A percentile compares a stretch with the other conserved stretches of the same genome.
Conservation (phyloP, 2,329 filamentous ascomycete species). For the Hypoxylon sp. region DNA sequence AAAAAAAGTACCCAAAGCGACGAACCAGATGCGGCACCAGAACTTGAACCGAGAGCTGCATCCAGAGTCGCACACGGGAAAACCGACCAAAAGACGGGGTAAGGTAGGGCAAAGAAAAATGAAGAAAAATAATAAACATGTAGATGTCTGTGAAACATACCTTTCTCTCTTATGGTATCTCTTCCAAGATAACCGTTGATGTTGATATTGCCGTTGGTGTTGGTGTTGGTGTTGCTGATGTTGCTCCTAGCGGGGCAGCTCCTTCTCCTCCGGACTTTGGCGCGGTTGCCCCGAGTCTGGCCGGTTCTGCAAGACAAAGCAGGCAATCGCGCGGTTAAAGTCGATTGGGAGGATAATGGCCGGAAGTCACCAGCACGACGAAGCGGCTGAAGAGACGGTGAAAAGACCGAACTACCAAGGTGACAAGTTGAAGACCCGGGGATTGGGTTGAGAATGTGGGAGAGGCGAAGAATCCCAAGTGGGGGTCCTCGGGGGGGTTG, state of each 20-base stretch:
- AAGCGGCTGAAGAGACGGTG: constrained; percentile 34
- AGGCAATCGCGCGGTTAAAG: constrained; percentile 29
- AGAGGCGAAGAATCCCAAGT: constrained; percentile 23
- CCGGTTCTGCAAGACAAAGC: constrained; percentile 12
- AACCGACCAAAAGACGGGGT: constrained; percentile 10
- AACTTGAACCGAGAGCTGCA: constrained; percentile 28
- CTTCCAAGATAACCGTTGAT: constrained; percentile 10
- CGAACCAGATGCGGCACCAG: constrained; percentile 28
- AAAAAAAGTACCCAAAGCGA: constrained; percentile 12
- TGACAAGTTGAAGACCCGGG: constrained; percentile 19
- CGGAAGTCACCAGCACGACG: constrained; percentile 8
- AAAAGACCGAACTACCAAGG: constrained; percentile 29
- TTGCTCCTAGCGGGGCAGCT: constrained; percentile 1
- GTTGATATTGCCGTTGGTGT: not conserved
- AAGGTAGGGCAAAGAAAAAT: not conserved
- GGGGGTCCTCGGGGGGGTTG: too few relatives aligned
- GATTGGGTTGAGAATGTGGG: constrained; percentile 34
- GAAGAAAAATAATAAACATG: constrained; percentile 8
- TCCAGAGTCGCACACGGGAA: constrained; percentile 23
- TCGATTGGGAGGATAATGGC: constrained; percentile 19
- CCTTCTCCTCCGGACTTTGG: constrained; percentile 5
- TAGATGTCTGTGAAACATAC: constrained; percentile 23
- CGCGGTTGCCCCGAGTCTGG: constrained; percentile 17
- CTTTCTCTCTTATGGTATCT: not conserved
- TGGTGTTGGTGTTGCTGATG: not conserved